phyloP scores from a whole-genome alignment of 495 filamentous ascomycete species.

The Talaromyces thailandensis region DNA sequence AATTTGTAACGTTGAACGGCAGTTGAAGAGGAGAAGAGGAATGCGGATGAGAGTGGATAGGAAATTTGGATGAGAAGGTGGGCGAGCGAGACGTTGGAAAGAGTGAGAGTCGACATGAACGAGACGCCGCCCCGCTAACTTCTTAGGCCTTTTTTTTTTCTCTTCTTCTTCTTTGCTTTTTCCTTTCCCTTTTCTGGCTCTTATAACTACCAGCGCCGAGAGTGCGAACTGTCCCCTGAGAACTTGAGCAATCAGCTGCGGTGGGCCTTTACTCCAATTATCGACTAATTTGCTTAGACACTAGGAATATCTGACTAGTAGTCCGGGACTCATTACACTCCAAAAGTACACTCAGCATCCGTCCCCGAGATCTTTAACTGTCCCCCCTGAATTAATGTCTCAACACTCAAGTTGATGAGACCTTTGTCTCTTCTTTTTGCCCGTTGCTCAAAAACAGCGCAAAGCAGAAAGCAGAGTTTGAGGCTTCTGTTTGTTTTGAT shows the following conservation, averaged over 20 bases:
- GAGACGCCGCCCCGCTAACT: background rate
- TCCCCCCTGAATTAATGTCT: background rate
- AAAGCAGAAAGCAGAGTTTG: background rate
- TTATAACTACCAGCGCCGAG: background rate
- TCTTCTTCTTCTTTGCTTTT: background rate
- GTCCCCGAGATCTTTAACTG: background rate
- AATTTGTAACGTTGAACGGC: background rate
- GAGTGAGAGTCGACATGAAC: background rate
- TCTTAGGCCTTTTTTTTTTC: background rate
- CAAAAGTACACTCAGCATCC: background rate
- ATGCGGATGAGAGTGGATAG: conserved; percentile 1
- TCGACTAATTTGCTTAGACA: background rate
- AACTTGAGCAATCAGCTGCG: background rate
- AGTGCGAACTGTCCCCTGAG: background rate
- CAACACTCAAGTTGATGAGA: background rate
- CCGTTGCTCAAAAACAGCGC: background rate
- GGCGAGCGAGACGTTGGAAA: background rate
- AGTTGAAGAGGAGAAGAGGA: conserved; percentile 3
- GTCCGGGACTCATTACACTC: background rate
- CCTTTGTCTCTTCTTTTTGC: background rate
- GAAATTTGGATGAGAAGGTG: background rate
- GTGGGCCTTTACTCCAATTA: background rate
- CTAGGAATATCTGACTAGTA: background rate
- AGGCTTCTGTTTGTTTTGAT: conserved; percentile 8
- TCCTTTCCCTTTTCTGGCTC: background rate